These are phyloP conservation scores for Akanthomyces dipterigenus DNA, from an alignment of 2,329 filamentous ascomycete species.

Conservation along the genomic window DNA sequence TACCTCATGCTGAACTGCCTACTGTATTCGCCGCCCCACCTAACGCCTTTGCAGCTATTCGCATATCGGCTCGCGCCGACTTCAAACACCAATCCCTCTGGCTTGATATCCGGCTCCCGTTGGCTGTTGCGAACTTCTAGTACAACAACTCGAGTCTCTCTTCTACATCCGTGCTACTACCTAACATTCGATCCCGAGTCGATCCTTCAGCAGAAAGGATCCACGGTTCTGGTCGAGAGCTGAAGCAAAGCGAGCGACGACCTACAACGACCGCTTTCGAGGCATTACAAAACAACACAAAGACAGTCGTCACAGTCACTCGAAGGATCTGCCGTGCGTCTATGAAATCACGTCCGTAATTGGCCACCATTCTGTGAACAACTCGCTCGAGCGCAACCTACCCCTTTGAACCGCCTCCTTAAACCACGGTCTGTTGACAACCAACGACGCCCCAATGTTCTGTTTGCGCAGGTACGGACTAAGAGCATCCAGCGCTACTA, in stretches of 20 bases:
- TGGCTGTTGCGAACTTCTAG: background rate
- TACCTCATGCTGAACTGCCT: background rate
- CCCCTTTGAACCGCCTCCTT: background rate
- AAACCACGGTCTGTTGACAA: background rate
- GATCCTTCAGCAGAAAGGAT: background rate
- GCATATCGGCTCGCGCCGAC: background rate
- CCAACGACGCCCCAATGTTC: slow-evolving; percentile 41
- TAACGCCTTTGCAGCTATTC: background rate
- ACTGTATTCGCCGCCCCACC: background rate
- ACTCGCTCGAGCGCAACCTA: background rate
- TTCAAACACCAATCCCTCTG: background rate
- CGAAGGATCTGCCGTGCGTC: background rate
- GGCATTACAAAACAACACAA: background rate
- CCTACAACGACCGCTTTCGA: background rate
- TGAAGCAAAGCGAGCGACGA: background rate
- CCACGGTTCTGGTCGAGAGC: background rate
- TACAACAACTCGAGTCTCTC: background rate
- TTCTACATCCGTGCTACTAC: background rate
- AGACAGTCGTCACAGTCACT: background rate
- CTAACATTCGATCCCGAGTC: background rate
- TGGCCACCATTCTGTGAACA: too few relatives aligned
- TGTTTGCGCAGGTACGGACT: slow-evolving; percentile 50
- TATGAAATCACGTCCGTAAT: background rate
- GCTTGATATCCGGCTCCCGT: background rate
- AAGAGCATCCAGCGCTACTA: background rate